phyloP scores from a whole-genome alignment of 345 rosid species.

The Erysimum cheiranthoides region DNA sequence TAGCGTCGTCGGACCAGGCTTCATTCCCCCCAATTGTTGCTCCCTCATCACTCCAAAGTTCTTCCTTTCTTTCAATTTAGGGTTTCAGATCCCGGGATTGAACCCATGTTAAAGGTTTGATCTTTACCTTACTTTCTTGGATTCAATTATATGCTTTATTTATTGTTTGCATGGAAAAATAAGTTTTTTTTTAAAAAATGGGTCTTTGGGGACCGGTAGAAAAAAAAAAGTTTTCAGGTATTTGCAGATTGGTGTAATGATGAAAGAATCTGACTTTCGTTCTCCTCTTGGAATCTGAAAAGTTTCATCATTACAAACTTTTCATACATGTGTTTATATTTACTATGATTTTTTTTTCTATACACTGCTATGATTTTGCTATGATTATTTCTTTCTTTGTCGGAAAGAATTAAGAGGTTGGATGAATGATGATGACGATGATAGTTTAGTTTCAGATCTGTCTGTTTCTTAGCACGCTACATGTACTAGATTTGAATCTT shows the following conservation, averaged over 20 bases:
- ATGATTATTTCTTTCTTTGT: constrained; percentile 42
- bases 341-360: constrained; percentile 20
- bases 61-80: constrained; percentile 14
- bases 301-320: constrained; percentile 61
- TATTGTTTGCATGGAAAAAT: neutral
- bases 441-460: constrained; percentile 53
- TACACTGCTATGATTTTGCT: constrained; percentile 45
- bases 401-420: constrained; percentile 25
- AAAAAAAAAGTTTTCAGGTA: constrained; percentile 23
- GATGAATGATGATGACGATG: constrained; percentile 44
- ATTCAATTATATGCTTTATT: constrained; percentile 3
- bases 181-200: neutral
- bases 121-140: constrained; percentile 16
- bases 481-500: constrained; percentile 20
- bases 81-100: constrained; percentile 33
- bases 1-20: constrained; percentile 98
- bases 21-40: constrained; percentile 93
- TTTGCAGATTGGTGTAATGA: constrained; percentile 69
- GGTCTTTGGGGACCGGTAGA: constrained; percentile 36
- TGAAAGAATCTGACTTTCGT: constrained; percentile 60
- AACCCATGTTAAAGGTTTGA: constrained; percentile 48
- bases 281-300: constrained; percentile 39
- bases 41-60: constrained; percentile 37
- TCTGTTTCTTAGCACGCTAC: constrained; percentile 21
- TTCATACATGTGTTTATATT: constrained; percentile 19